Conservation (phyloP, 2,329 filamentous ascomycete species). For the Colletotrichum chrysophilum region DNA sequence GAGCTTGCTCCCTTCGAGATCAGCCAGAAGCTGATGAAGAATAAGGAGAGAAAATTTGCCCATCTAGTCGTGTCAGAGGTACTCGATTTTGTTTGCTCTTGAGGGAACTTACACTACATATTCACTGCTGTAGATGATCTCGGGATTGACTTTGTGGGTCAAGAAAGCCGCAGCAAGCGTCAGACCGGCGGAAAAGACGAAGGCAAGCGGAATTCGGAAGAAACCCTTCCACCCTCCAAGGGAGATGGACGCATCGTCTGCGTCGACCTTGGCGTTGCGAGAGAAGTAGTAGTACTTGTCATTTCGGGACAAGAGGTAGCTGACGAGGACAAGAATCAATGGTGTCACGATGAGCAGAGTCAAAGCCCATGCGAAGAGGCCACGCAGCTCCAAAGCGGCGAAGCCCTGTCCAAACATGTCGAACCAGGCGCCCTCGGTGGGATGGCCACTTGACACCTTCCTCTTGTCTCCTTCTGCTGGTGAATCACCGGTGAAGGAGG, state of each 20-base stretch:
- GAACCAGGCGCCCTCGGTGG: conserved; percentile 85
- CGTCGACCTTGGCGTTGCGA: conserved; percentile 58
- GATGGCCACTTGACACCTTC: conserved; percentile 70
- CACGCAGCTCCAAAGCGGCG: conserved; percentile 78
- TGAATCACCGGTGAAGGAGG: conserved; percentile 65
- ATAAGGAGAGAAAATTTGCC: conserved; percentile 84
- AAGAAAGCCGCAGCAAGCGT: conserved; percentile 77
- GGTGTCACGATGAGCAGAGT: conserved; percentile 83
- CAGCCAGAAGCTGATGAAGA: conserved; percentile 84
- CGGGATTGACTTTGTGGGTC: conserved; percentile 82
- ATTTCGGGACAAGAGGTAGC: conserved; percentile 69
- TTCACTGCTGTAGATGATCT: conserved; percentile 87
- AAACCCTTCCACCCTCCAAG: conserved; percentile 82
- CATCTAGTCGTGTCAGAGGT: conserved; percentile 50
- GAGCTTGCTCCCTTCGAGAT: conserved; percentile 79
- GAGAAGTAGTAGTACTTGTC: conserved; percentile 93
- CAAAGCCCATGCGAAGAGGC: conserved; percentile 87
- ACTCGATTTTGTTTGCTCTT: not conserved
- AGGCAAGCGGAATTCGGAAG: conserved; percentile 81
- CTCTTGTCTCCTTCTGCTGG: conserved; percentile 59
- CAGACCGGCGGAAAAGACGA: conserved; percentile 70
- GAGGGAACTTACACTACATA: conserved; percentile 69
- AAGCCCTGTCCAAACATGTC: conserved; percentile 85
- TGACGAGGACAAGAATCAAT: conserved; percentile 71
- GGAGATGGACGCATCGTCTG: conserved; percentile 61